phyloP scores from a whole-genome alignment of 495 filamentous ascomycete species.

The Geopyxis carbonaria region DNA sequence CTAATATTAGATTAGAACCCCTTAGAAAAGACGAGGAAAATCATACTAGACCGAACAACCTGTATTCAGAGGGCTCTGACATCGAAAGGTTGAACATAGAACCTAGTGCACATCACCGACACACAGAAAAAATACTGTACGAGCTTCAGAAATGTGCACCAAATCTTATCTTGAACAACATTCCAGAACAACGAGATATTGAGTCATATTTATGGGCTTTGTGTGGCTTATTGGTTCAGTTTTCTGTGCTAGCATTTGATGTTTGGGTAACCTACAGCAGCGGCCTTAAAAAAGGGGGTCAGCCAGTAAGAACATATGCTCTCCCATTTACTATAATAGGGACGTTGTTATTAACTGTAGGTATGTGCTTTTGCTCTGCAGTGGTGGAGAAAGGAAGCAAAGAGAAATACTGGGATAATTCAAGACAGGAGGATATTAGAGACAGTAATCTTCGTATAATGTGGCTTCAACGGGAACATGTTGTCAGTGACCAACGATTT shows the following conservation, averaged over 20 bases:
- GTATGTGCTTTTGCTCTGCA: conserved; percentile 14
- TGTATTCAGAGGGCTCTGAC: too few relatives aligned
- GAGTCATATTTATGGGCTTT: conserved; percentile 5
- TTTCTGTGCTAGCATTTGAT: conserved; percentile 8
- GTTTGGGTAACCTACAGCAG: neutral
- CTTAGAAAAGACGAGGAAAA: neutral
- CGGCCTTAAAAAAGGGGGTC: neutral
- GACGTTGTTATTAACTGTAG: conserved; percentile 9
- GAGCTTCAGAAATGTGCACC: conserved; percentile 1
- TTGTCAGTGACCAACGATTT: conserved; percentile 11
- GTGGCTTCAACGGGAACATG: conserved; percentile 8
- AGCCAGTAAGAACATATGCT: conserved; percentile 5
- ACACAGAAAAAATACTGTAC: neutral
- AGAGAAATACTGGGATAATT: neutral
- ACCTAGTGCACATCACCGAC: too few relatives aligned
- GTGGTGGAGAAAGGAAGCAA: conserved; percentile 10
- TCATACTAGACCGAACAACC: neutral
- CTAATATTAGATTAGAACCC: neutral
- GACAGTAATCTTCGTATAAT: conserved; percentile 1
- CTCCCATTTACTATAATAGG: conserved; percentile 6
- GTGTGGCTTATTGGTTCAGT: conserved; percentile 9
- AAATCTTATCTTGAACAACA: conserved; percentile 8
- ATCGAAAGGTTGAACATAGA: too few relatives aligned
- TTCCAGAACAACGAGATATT: neutral
- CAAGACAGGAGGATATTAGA: neutral